Percentiles rank a stretch among this genome's conserved stretches.
Conservation (phyloP, 2,329 filamentous ascomycete genomes). For the Pyricularia grisea region DNA sequence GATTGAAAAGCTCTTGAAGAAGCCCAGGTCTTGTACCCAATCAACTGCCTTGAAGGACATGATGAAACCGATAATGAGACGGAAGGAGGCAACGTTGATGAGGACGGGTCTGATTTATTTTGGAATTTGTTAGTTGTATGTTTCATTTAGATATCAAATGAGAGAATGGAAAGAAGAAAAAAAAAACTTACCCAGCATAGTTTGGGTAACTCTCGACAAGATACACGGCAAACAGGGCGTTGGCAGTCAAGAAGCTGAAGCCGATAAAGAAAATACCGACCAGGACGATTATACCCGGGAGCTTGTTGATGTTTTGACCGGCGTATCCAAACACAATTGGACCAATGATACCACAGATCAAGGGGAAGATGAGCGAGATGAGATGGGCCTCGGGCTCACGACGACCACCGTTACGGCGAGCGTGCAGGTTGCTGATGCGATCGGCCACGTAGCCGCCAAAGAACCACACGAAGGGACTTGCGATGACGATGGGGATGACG, state of each 20-base stretch:
- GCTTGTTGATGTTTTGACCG: conserved; percentile 10
- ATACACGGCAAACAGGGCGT: conserved; percentile 15
- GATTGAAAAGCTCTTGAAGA: conserved; percentile 18
- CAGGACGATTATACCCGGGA: conserved; percentile 13
- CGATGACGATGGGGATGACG: conserved; percentile 13
- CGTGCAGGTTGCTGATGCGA: conserved; percentile 14
- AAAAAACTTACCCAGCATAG: conserved; percentile 14
- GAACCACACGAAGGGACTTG: conserved; percentile 13
- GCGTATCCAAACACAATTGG: conserved; percentile 15
- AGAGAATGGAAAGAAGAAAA: background rate
- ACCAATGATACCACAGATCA: conserved; percentile 13
- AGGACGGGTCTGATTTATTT: conserved; percentile 16
- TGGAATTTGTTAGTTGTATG: too few species aligned
- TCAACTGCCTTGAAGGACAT: conserved; percentile 17
- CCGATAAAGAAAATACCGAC: conserved; percentile 14
- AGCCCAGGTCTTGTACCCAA: conserved; percentile 18
- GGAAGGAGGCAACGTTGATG: conserved; percentile 21
- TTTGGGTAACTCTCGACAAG: conserved; percentile 17
- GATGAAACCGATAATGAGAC: conserved; percentile 20
- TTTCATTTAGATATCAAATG: too few species aligned
- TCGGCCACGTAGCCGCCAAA: conserved; percentile 23
- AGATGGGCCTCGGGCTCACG: conserved; percentile 18
- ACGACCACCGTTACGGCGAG: conserved; percentile 11
- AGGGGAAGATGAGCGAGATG: conserved; percentile 15
- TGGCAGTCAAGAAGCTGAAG: conserved; percentile 13